Conservation (phyloP, 1,284 basidiomycete species). For the Naganishia sp. region DNA sequence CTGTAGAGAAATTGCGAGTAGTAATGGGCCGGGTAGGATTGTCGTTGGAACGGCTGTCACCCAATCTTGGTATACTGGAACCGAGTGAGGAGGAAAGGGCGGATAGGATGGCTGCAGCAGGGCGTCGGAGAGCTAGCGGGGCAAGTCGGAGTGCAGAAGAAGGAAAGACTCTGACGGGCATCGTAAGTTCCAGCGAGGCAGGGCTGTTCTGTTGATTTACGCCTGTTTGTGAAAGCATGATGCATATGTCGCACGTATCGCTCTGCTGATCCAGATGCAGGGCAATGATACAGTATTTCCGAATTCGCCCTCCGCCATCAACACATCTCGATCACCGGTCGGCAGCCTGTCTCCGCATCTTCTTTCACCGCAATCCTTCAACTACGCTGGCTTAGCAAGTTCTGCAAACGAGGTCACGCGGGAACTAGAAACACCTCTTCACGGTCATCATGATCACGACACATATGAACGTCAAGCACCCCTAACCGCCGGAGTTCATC, state of each 20-base stretch:
- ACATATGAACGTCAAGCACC: too few relatives aligned
- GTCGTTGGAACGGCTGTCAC: conserved; percentile 33
- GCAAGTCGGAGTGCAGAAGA: conserved; percentile 25
- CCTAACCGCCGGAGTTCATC: too few relatives aligned
- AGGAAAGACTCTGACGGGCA: conserved; percentile 31
- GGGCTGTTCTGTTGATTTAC: background rate
- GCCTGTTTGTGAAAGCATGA: conserved; percentile 25
- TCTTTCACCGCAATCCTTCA: too few relatives aligned
- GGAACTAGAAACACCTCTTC: too few relatives aligned
- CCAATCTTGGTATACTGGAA: conserved; percentile 27
- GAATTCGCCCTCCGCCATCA: background rate
- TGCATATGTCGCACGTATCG: conserved; percentile 33
- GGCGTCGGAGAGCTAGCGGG: conserved; percentile 20
- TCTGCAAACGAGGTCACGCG: too few relatives aligned
- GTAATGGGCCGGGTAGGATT: conserved; percentile 55
- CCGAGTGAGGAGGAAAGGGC: conserved; percentile 28
- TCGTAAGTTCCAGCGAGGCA: conserved; percentile 17
- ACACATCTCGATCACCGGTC: background rate
- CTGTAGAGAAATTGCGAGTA: conserved; percentile 47
- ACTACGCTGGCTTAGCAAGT: too few relatives aligned
- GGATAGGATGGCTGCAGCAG: conserved; percentile 17
- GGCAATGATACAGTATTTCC: background rate
- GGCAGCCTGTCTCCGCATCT: background rate
- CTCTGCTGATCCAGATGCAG: conserved; percentile 26
- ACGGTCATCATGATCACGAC: too few relatives aligned